These are phyloP conservation scores for Colletotrichum tofieldiae DNA, from an alignment of 2,329 filamentous ascomycete genomes.

Conservation along the genomic window DNA sequence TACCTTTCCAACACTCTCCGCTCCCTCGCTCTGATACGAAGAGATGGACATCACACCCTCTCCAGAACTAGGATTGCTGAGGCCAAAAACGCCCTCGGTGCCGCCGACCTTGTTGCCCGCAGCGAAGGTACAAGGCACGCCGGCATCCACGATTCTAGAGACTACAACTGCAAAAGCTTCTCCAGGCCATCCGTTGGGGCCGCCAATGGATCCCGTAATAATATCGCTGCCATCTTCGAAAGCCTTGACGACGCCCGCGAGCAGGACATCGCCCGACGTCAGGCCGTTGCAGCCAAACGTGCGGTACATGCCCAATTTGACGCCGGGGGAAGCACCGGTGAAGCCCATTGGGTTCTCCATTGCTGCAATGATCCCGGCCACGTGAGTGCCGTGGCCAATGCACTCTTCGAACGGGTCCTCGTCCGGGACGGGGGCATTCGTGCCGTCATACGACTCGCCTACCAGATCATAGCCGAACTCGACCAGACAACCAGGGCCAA, in stretches of 20 bases:
- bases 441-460: slow-evolving; percentile 53
- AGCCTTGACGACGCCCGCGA: slow-evolving; percentile 57
- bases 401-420: slow-evolving; percentile 58
- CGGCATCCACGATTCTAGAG: slow-evolving; percentile 67
- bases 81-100: slow-evolving; percentile 62
- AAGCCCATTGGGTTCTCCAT: slow-evolving; percentile 54
- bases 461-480: slow-evolving; percentile 61
- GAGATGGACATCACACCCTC: slow-evolving; percentile 65
- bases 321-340: slow-evolving; percentile 57
- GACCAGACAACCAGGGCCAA: slow-evolving; percentile 62
- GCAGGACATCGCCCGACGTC: slow-evolving; percentile 55
- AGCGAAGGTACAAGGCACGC: slow-evolving; percentile 68
- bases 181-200: slow-evolving; percentile 66
- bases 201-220: slow-evolving; percentile 69
- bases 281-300: slow-evolving; percentile 54
- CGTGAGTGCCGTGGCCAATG: slow-evolving; percentile 61
- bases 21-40: slow-evolving; percentile 62
- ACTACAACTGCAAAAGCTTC: slow-evolving; percentile 66
- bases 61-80: slow-evolving; percentile 64
- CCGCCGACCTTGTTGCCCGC: slow-evolving; percentile 65
- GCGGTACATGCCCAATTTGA: slow-evolving; percentile 57
- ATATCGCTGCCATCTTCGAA: slow-evolving; percentile 62
- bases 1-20: slow-evolving; percentile 6
- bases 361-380: slow-evolving; percentile 63
- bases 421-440: slow-evolving; percentile 52